phyloP scores from a whole-genome alignment of 352 stramenopile species.

The Phytophthora pini region DNA sequence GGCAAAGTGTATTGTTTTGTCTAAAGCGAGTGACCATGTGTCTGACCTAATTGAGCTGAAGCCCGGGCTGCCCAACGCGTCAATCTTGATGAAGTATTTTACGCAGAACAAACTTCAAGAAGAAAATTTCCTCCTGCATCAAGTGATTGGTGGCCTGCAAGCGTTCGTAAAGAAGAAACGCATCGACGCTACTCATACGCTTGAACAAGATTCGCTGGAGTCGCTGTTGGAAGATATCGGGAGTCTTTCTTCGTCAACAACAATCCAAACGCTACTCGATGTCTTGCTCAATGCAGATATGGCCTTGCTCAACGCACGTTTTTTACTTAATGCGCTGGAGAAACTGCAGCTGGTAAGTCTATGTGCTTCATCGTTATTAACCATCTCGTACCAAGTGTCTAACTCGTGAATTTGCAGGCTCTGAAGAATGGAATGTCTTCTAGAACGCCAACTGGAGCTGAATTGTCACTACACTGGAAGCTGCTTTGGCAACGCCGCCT shows the following conservation, averaged over 20 bases:
- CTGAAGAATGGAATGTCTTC: conserved; percentile 67
- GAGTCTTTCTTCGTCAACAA: conserved; percentile 67
- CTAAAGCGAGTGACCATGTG: conserved; percentile 32
- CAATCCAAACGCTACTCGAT: conserved; percentile 77
- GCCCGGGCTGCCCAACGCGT: conserved; percentile 53
- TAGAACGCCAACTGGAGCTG: conserved; percentile 57
- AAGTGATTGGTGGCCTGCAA: conserved; percentile 76
- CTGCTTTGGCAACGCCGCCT: conserved; percentile 73
- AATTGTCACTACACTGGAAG: conserved; percentile 72
- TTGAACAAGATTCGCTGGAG: conserved; percentile 61
- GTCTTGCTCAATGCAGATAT: conserved; percentile 71
- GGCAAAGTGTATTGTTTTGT: conserved; percentile 67
- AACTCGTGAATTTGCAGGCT: conserved; percentile 38
- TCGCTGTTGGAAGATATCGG: conserved; percentile 71
- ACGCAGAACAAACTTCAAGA: conserved; percentile 88
- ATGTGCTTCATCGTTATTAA: background rate
- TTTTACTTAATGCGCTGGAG: conserved; percentile 67
- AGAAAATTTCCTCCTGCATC: conserved; percentile 86
- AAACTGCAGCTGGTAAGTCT: conserved; percentile 65
- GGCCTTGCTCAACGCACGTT: conserved; percentile 55
- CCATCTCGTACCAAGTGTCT: background rate
- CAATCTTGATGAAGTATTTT: conserved; percentile 86
- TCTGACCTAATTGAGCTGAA: conserved; percentile 74
- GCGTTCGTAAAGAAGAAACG: conserved; percentile 77
- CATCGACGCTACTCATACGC: conserved; percentile 35